These are phyloP conservation scores for Euclidium syriacum DNA, from an alignment of 345 rosid species.

Conservation along the genomic window DNA sequence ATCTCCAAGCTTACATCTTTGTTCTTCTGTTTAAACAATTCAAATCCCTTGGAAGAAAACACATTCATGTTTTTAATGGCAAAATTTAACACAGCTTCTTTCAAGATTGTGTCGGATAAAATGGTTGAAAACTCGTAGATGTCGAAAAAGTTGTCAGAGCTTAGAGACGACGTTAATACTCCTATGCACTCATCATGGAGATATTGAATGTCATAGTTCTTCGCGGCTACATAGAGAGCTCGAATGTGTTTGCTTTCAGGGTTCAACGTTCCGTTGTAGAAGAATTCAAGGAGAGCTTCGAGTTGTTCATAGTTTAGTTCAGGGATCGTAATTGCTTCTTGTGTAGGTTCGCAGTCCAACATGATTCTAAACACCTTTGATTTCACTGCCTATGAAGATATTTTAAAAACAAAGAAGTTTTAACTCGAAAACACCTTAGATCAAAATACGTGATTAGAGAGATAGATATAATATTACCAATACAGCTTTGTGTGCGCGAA, in stretches of 20 bases:
- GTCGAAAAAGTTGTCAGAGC: background rate
- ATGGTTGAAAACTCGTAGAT: background rate
- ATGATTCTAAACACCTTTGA: constrained; percentile 12
- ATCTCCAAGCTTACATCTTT: background rate
- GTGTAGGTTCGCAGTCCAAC: constrained; percentile 6
- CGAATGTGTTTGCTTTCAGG: background rate
- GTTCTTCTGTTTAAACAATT: background rate
- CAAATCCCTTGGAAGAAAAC: background rate
- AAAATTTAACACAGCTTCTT: background rate
- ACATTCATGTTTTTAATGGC: background rate
- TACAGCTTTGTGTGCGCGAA: constrained; percentile 3
- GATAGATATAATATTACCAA: constrained; percentile 2
- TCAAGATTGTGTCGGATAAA: background rate
- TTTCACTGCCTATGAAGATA: background rate
- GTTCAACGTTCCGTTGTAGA: background rate
- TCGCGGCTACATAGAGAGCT: constrained; percentile 6
- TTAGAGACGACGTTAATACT: background rate
- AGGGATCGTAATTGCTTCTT: background rate
- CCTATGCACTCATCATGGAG: background rate
- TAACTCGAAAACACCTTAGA: too few species aligned
- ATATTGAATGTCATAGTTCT: constrained; percentile 9
- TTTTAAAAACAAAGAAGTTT: too few species aligned
- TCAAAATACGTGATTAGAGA: too few species aligned
- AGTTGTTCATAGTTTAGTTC: background rate
- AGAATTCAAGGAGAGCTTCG: background rate